Evolutionary conservation across 768 basidiomycete genomes (phyloP).

Genomic region (Hypholoma fasciculare): DNA sequence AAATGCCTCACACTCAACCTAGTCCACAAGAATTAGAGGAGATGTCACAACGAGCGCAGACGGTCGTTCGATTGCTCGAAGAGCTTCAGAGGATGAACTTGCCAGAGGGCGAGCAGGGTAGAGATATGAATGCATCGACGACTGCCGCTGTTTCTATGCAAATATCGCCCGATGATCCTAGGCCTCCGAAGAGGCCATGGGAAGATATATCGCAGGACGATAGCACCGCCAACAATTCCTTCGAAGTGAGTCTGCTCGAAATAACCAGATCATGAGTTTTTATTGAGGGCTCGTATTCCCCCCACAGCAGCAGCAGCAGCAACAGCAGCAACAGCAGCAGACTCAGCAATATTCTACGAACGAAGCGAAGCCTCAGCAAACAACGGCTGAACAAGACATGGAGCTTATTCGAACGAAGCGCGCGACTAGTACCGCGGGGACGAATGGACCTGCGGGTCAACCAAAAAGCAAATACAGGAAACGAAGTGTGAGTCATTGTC

Average conservation of each 20-base stretch:
- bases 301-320: slow-evolving; percentile 6
- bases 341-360: slow-evolving; percentile 25
- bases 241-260: slow-evolving; percentile 30
- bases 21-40: slow-evolving; percentile 57
- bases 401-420: slow-evolving; percentile 81
- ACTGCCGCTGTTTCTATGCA: slow-evolving; percentile 20
- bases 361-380: slow-evolving; percentile 40
- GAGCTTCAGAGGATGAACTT: slow-evolving; percentile 48
- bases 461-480: slow-evolving; percentile 84
- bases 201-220: slow-evolving; percentile 64
- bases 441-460: slow-evolving; percentile 47
- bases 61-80: slow-evolving; percentile 70
- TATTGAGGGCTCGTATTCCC: not conserved
- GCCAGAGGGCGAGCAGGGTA: slow-evolving; percentile 35
- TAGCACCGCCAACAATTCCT: slow-evolving; percentile 24
- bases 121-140: slow-evolving; percentile 10
- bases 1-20: slow-evolving; percentile 53
- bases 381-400: slow-evolving; percentile 83
- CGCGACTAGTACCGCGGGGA: slow-evolving; percentile 66
- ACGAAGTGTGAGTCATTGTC: slow-evolving; percentile 65
- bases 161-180: slow-evolving; percentile 45
- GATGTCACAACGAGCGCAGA: slow-evolving; percentile 66
- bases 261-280: not conserved
- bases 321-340: slow-evolving; percentile 7
- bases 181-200: slow-evolving; percentile 79